Percentiles rank a stretch among this genome's conserved stretches.
phyloP scores from a whole-genome alignment of 768 basidiomycete genomes.

The Trametes coccinea region DNA sequence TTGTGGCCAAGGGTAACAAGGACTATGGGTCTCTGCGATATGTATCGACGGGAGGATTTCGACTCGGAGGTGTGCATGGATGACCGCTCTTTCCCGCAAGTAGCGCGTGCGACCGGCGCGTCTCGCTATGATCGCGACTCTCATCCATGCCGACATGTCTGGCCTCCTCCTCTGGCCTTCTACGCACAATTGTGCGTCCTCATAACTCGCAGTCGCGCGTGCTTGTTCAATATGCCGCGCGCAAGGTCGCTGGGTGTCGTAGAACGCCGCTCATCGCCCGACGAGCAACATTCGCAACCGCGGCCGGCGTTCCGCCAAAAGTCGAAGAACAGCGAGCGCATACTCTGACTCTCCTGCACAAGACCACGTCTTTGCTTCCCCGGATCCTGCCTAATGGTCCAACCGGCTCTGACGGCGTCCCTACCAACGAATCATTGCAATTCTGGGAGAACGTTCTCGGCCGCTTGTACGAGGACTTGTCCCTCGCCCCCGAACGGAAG shows the following conservation, averaged over 20 bases:
- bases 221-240: neutral
- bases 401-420: conserved; percentile 16
- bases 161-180: conserved; percentile 24
- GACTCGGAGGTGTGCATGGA: too few species aligned
- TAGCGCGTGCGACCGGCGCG: conserved; percentile 14
- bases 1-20: too few species aligned
- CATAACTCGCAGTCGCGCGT: conserved; percentile 5
- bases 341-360: conserved; percentile 51
- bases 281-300: conserved; percentile 23
- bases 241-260: neutral
- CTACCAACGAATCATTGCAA: conserved; percentile 32
- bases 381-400: conserved; percentile 38
- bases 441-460: conserved; percentile 51
- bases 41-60: too few species aligned
- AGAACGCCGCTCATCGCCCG: neutral
- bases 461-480: conserved; percentile 32
- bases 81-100: neutral
- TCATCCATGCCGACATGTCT: conserved; percentile 33
- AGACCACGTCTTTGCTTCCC: conserved; percentile 47
- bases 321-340: conserved; percentile 25
- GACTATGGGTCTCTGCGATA: too few species aligned
- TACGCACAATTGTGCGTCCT: conserved; percentile 11
- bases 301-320: conserved; percentile 1
- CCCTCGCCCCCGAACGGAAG: conserved; percentile 33
- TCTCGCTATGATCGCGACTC: conserved; percentile 19